phyloP scores from a whole-genome alignment of 2,329 filamentous ascomycete genomes.

The Ophiostoma quercus region DNA sequence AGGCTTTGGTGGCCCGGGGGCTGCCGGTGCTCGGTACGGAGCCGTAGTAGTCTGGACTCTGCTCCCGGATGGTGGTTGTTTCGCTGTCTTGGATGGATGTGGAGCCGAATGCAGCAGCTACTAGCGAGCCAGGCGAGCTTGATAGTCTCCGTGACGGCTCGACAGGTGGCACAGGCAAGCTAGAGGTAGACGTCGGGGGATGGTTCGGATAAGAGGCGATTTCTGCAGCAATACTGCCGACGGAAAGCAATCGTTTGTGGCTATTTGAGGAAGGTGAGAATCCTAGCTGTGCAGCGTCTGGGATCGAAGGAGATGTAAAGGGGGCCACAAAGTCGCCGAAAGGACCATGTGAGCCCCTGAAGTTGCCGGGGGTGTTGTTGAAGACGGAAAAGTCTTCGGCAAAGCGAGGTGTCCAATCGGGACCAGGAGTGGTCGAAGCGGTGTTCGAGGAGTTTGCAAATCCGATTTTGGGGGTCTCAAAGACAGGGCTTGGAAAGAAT shows the following conservation, averaged over 20 bases:
- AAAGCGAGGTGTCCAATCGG: conserved; percentile 56
- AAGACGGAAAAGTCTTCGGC: conserved; percentile 62
- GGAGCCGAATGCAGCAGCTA: conserved; percentile 31
- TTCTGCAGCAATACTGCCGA: conserved; percentile 45
- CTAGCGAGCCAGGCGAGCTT: conserved; percentile 51
- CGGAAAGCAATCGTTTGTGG: conserved; percentile 47
- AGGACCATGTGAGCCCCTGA: conserved; percentile 43
- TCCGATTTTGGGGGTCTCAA: conserved; percentile 52
- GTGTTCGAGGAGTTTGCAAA: conserved; percentile 20
- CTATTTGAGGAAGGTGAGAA: conserved; percentile 17
- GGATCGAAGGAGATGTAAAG: conserved; percentile 33
- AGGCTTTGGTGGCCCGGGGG: conserved; percentile 32
- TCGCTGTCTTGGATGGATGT: conserved; percentile 19
- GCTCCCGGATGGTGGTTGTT: neutral
- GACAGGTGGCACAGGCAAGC: conserved; percentile 53
- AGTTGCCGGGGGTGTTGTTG: conserved; percentile 56
- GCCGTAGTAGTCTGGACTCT: conserved; percentile 16
- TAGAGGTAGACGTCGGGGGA: conserved; percentile 39
- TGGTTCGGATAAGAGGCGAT: conserved; percentile 41
- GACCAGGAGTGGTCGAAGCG: conserved; percentile 27
- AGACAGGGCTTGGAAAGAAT: conserved; percentile 50
- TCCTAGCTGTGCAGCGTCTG: conserved; percentile 22
- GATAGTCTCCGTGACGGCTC: conserved; percentile 53
- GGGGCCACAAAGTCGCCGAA: conserved; percentile 43
- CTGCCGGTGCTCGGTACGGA: conserved; percentile 29